Evolutionary conservation across 306 rosid genomes (phyloP), one percentile per base, ranked within the genome.

Genomic region (Ormosia emarginata): DNA sequence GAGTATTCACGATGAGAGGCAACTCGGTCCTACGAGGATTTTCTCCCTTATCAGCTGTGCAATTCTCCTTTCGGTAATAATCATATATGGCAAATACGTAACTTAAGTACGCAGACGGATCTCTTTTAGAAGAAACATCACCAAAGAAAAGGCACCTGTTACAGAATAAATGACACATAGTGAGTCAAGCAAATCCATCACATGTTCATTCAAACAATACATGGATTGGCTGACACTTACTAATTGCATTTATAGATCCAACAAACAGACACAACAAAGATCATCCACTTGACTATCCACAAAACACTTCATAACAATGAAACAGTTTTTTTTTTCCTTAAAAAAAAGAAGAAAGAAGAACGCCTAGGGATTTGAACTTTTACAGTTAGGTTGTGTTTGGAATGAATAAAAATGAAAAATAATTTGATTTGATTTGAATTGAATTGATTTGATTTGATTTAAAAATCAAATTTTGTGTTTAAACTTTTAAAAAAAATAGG

Each of bases 1-100:
- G 91, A 32, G 99, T 95, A 84, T 95, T 95, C 75, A 95, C 85
- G 7, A 95, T 81, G 14, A 95, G 98, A 84, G 99, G 98, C 84
- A 92, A 39, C 86, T 67, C 83, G n/a, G 74, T 85, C 86, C 77
- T 85, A n/a, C 49, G 30, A 74, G 79, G 75, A 62, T 58, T 82
- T 75, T 81, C 81, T 78, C 71, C 86, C 79, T 85, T 58, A 67
- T 78, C 78, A 40, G 8, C 66, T 43, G 71, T 32, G 81, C 66
- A 57, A 79, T 88, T 92, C 74, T 85, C 90, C 74, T 71, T 88
- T 74, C 6, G 81, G 63, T 89, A 93, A 90, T 89, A 83, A 82
- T 90, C 94, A 79, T 79, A 90, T 67, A 93, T 80, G 46, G 91
- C 46, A 79, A 7, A 85, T 68, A 86, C 72, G 41, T 86, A 86